Percentiles rank a stretch among this genome's conserved stretches.
Evolutionary conservation across 371 early-diverging fungal species (phyloP).

Genomic region (Fennellomyces sp.): DNA sequence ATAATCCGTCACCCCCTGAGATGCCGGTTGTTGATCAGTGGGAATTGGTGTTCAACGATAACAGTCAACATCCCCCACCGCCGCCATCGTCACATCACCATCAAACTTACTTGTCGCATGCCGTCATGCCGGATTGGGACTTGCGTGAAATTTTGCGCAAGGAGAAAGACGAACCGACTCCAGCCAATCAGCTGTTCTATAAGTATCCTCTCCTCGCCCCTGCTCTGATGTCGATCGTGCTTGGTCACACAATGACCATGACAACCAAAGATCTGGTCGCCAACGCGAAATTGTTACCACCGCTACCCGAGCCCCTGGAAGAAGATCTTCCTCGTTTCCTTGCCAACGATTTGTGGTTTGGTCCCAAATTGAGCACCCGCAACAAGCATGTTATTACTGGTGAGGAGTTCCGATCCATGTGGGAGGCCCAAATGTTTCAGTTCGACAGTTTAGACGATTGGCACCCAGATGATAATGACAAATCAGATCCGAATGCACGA

Average conservation of each 20-base stretch:
- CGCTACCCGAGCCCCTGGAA: slow-evolving; percentile 1
- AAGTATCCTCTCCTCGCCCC: slow-evolving; percentile 47
- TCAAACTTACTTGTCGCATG: slow-evolving; percentile 40
- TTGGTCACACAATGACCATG: slow-evolving; percentile 49
- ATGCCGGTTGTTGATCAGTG: slow-evolving; percentile 26
- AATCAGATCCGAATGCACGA: background rate
- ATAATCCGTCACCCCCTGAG: slow-evolving; percentile 31
- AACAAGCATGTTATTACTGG: slow-evolving; percentile 4
- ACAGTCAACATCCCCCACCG: background rate
- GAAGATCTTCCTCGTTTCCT: slow-evolving; percentile 8
- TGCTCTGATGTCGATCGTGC: slow-evolving; percentile 48
- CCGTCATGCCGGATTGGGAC: slow-evolving; percentile 46
- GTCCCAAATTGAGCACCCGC: slow-evolving; percentile 1
- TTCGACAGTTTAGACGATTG: slow-evolving; percentile 3
- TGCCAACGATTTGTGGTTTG: slow-evolving; percentile 10
- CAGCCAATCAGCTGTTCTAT: slow-evolving; percentile 17
- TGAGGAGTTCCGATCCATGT: slow-evolving; percentile 14
- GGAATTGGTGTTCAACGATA: slow-evolving; percentile 25
- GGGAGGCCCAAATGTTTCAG: slow-evolving; percentile 12
- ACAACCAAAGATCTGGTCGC: slow-evolving; percentile 34
- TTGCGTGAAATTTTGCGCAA: slow-evolving; percentile 29
- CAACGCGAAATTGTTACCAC: slow-evolving; percentile 25
- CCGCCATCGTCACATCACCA: slow-evolving; percentile 3
- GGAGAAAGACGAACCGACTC: slow-evolving; percentile 1
- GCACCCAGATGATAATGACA: background rate